These are phyloP conservation scores for Knoxdaviesia capensis DNA, from an alignment of 2,329 filamentous ascomycete species.

Conservation along the genomic window DNA sequence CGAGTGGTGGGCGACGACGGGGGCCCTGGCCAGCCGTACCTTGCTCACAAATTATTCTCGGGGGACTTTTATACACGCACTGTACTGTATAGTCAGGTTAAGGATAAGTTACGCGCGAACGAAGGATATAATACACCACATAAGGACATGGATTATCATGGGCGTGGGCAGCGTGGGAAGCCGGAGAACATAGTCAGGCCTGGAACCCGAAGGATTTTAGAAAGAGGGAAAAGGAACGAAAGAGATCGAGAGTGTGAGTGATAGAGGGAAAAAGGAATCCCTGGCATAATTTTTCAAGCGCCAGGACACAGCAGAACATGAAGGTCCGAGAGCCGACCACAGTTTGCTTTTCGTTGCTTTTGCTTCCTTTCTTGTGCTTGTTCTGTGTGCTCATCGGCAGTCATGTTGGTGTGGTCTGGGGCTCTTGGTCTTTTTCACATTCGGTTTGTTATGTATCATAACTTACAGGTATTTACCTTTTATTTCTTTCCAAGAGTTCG, in stretches of 20 bases:
- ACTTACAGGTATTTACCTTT: too few relatives aligned
- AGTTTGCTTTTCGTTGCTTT: neutral
- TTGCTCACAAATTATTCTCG: too few relatives aligned
- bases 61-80: too few relatives aligned
- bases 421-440: too few relatives aligned
- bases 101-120: neutral
- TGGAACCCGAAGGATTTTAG: neutral
- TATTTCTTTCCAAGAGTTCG: too few relatives aligned
- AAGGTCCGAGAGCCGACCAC: neutral
- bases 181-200: neutral
- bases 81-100: too few relatives aligned
- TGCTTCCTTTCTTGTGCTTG: too few relatives aligned
- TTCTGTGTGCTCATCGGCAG: too few relatives aligned
- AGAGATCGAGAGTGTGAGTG: neutral
- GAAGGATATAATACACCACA: neutral
- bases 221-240: slow-evolving; percentile 1
- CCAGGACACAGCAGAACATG: neutral
- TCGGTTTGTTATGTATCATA: too few relatives aligned
- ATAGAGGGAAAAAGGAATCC: slow-evolving; percentile 6
- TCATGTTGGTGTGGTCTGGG: too few relatives aligned
- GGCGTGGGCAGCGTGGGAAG: neutral
- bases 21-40: too few relatives aligned
- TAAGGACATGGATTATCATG: neutral
- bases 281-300: neutral
- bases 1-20: too few relatives aligned